Evolutionary conservation across 805 yeast species (phyloP), one percentile per base, ranked within the genome.

Genomic region (Candida montana): DNA sequence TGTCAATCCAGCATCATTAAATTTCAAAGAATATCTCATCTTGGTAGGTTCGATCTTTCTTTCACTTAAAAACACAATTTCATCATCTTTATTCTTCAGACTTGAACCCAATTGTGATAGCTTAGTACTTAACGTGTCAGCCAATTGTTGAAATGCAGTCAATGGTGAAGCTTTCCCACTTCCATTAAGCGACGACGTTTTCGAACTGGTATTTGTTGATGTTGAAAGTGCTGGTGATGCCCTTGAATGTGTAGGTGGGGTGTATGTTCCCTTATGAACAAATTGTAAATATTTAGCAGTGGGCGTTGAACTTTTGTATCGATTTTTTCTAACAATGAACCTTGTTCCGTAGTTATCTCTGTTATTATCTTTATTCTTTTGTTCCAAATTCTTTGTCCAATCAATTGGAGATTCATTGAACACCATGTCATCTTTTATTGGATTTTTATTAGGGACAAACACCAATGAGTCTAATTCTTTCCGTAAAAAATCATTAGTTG

Each of bases 331-430:
- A 33, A 52, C 47, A 32, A 58, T 35, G 36, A 68, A 61, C 3
- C 57, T 46, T 1, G 71, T 64, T 3, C 75, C 75, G 44, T 70
- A 70, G 23, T 64, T 23, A n/a, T 15, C 19, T 8, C 27, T 28
- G 7, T 16, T 16, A 21, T 42, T 41, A 2, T 35, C 29, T 21
- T 32, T 18, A 4, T 29, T 20, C 30, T 30, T 34, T 35, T 11
- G 20, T 23, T 11, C 11, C 20, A 24, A 34, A 23, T 27, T 34
- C 33, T 18, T 43, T 38, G 31, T 44, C 57, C 59, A 54, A 7
- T 45, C 48, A 11, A 54, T 49, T 13, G 59, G 57, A 1, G 54
- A 48, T 13, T 47, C 35, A 4, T 40, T 40, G 29, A 56, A 56
- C 17, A 48, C 39, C 5, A 50, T 26, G 21, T 52, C 54, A 10